phyloP scores from a whole-genome alignment of 2,329 filamentous ascomycete species.

The Alternaria alternata region DNA sequence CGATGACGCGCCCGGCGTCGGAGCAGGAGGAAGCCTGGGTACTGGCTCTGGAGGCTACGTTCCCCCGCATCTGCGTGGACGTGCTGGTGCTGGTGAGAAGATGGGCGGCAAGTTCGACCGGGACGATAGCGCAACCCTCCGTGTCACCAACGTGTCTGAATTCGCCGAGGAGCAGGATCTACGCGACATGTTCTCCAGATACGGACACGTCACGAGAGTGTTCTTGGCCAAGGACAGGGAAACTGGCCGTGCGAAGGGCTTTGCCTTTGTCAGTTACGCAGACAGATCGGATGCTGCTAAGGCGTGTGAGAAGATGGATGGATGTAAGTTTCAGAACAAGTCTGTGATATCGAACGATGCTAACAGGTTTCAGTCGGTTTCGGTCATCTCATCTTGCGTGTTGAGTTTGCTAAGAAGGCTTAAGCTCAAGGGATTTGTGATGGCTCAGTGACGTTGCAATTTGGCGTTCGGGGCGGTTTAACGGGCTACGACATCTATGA shows the following conservation, averaged over 20 bases:
- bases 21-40: conserved; percentile 65
- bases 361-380: conserved; percentile 65
- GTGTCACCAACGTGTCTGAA: conserved; percentile 98
- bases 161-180: conserved; percentile 96
- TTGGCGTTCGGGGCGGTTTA: conserved; percentile 3
- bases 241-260: conserved; percentile 95
- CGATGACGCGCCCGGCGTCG: conserved; percentile 53
- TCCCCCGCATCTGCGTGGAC: conserved; percentile 88
- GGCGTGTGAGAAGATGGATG: conserved; percentile 98
- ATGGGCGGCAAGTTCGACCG: conserved; percentile 96
- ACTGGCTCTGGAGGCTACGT: conserved; percentile 85
- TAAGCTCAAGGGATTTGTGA: conserved; percentile 13
- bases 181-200: conserved; percentile 97
- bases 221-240: conserved; percentile 98
- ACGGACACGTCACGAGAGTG: conserved; percentile 94
- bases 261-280: conserved; percentile 97
- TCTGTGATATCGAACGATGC: conserved; percentile 6
- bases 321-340: conserved; percentile 65
- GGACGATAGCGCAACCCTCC: conserved; percentile 93
- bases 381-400: conserved; percentile 84
- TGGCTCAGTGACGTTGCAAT: conserved; percentile 2
- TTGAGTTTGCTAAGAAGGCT: conserved; percentile 81
- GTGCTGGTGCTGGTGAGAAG: conserved; percentile 76
- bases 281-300: conserved; percentile 89
- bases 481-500: conserved; percentile 4